Percentiles rank a stretch among this genome's conserved stretches.
Conservation (phyloP, 2,329 filamentous ascomycete genomes). For the Septoria petroselini region DNA sequence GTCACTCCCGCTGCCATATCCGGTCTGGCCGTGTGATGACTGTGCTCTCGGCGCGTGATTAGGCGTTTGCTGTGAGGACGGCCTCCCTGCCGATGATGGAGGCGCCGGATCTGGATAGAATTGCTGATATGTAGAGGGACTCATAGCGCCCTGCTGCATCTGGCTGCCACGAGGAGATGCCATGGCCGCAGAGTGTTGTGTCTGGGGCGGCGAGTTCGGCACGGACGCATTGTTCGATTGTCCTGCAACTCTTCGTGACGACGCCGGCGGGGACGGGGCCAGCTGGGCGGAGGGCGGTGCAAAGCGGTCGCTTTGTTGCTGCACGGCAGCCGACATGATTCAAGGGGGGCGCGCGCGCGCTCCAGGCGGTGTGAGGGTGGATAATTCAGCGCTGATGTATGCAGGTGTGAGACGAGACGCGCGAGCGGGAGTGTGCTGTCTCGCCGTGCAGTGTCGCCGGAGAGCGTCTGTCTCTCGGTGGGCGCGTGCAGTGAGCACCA, state of each 20-base stretch:
- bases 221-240: slow-evolving; percentile 40
- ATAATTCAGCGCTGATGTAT: not conserved
- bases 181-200: slow-evolving; percentile 39
- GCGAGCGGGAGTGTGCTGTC: not conserved
- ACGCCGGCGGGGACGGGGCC: slow-evolving; percentile 20
- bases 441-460: not conserved
- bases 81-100: slow-evolving; percentile 28
- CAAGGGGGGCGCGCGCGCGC: slow-evolving; percentile 9
- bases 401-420: slow-evolving; percentile 1
- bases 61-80: slow-evolving; percentile 27
- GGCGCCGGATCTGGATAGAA: slow-evolving; percentile 42
- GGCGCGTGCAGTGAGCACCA: too few species aligned
- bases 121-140: slow-evolving; percentile 77
- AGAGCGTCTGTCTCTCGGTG: not conserved
- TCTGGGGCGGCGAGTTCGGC: slow-evolving; percentile 42
- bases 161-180: slow-evolving; percentile 47
- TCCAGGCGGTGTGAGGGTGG: slow-evolving; percentile 7
- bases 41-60: slow-evolving; percentile 33
- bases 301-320: slow-evolving; percentile 17
- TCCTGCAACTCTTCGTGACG: slow-evolving; percentile 22
- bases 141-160: slow-evolving; percentile 48
- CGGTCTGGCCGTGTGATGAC: slow-evolving; percentile 36
- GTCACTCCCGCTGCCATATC: slow-evolving; percentile 42
- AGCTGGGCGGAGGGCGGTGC: slow-evolving; percentile 19
- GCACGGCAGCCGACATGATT: slow-evolving; percentile 28